Evolutionary conservation across 2,329 filamentous ascomycete genomes (phyloP).

Genomic region (Stachybotrys echinatus): DNA sequence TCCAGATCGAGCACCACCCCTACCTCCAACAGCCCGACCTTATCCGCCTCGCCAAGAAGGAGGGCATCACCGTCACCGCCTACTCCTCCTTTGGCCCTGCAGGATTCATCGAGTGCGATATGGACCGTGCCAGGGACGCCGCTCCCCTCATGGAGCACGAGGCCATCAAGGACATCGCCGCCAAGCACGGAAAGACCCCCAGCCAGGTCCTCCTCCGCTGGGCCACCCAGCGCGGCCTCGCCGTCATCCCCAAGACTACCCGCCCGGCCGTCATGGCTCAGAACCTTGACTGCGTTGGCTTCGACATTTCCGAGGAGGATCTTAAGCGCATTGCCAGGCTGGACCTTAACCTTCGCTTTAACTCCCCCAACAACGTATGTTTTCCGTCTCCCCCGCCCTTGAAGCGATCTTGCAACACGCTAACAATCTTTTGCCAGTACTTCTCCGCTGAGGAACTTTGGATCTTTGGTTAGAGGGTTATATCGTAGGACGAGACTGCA

Average conservation of each 20-base stretch:
- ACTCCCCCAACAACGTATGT: constrained; percentile 68
- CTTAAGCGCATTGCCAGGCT: constrained; percentile 61
- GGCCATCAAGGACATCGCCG: constrained; percentile 58
- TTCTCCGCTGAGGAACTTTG: constrained; percentile 51
- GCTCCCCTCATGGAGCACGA: constrained; percentile 67
- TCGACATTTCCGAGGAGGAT: constrained; percentile 61
- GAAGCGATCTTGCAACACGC: background rate
- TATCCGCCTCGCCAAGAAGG: constrained; percentile 60
- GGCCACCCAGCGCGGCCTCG: constrained; percentile 77
- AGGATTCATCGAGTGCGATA: constrained; percentile 72
- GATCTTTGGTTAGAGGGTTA: constrained; percentile 46
- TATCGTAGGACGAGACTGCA: constrained; percentile 8
- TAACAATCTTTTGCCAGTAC: constrained; percentile 33
- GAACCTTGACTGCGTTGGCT: constrained; percentile 63
- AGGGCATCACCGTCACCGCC: constrained; percentile 71
- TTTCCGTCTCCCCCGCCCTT: background rate
- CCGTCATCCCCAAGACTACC: constrained; percentile 77
- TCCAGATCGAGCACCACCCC: constrained; percentile 89
- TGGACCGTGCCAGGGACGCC: constrained; percentile 52
- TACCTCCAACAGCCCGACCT: constrained; percentile 75
- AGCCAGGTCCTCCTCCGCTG: constrained; percentile 82
- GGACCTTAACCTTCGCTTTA: constrained; percentile 66
- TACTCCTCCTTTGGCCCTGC: constrained; percentile 82
- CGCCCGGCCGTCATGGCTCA: constrained; percentile 46
- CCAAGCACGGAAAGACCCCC: constrained; percentile 66